These are phyloP conservation scores for Senna siamea DNA, from an alignment of 306 rosid species.

Conservation along the genomic window DNA sequence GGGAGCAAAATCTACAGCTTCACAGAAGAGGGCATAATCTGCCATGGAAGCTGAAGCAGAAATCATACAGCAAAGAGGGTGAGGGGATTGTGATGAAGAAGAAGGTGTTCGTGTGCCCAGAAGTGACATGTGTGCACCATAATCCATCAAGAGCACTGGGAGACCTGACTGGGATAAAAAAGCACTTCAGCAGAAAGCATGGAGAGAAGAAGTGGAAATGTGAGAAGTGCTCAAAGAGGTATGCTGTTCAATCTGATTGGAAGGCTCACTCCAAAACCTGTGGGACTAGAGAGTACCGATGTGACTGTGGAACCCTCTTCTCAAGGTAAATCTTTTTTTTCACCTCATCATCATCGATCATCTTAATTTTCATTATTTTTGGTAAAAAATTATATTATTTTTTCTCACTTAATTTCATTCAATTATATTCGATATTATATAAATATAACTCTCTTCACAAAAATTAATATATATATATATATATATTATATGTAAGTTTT, in stretches of 20 bases:
- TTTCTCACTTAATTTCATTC: too few species aligned
- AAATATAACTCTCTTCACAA: too few species aligned
- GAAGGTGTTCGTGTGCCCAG: slow-evolving; percentile 96
- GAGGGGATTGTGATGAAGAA: slow-evolving; percentile 53
- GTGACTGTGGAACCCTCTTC: slow-evolving; percentile 99
- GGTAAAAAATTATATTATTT: too few species aligned
- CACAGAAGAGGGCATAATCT: slow-evolving; percentile 94
- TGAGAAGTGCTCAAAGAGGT: slow-evolving; percentile 88
- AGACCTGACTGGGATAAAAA: slow-evolving; percentile 93
- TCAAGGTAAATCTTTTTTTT: slow-evolving; percentile 62
- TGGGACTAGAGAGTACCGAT: slow-evolving; percentile 94
- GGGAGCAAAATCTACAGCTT: slow-evolving; percentile 96
- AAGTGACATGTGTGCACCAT: slow-evolving; percentile 81
- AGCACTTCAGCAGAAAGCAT: slow-evolving; percentile 93
- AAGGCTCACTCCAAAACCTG: slow-evolving; percentile 97
- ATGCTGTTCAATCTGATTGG: slow-evolving; percentile 98
- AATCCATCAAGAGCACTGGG: slow-evolving; percentile 93
- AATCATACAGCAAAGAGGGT: slow-evolving; percentile 21
- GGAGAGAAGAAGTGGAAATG: slow-evolving; percentile 99
- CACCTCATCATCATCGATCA: too few species aligned
- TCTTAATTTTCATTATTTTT: too few species aligned
- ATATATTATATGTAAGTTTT: too few species aligned
- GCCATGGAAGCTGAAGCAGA: slow-evolving; percentile 98
- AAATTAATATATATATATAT: too few species aligned
- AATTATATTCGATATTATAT: too few species aligned